Base-by-base conservation (phyloP, 2,329 filamentous ascomycete species). In the Hypoxylon sp. region DNA sequence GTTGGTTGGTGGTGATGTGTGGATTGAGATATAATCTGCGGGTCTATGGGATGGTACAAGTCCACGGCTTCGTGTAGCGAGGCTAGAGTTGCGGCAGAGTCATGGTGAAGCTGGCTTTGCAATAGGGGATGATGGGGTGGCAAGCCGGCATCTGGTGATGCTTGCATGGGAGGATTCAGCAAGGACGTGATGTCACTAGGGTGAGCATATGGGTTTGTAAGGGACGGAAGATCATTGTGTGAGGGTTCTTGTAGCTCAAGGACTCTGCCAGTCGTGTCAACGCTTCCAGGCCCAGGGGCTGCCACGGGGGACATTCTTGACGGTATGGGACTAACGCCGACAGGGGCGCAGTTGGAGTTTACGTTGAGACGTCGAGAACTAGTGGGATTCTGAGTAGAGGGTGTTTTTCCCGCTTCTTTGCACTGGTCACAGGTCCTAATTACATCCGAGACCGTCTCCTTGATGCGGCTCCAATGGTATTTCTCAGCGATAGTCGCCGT, bases 391-490 rank as follows among this genome's bases (percentile, higher is more conserved):
- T 65, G 72, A 72, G 66, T 44, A 56, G 60, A 70, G 33, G 81
- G 78, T 33, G 86, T 83, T 79, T 92, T 92, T 68, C 89, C 86
- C 40, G 88, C 83, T 75, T 97, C 94, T 81, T 95, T 97, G 83
- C 95, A 98, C 78, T 97, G 91, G 6, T 88, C 83, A 81, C 96
- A 99, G 76, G 96, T 95, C 75, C 93, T 91, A 81, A 98, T 97
- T 74, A 97, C 95, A 78, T 95, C 91, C 78, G 92, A 96, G 69
- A 98, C 96, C 0, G 95, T 98, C 81, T 98, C 95, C 80, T 98
- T 99, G 83, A 98, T 98, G 68, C 95, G 89, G 53, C 97, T 95
- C 96, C 96, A 99, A 82, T 98, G 96, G 79, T 95, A 98, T 77
- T 91, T 92, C 78, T 98, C 93, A 10, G 95, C 94, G 76, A 99